phyloP scores from a whole-genome alignment of 208 protist genomes.

The Porcisia hertigi region DNA sequence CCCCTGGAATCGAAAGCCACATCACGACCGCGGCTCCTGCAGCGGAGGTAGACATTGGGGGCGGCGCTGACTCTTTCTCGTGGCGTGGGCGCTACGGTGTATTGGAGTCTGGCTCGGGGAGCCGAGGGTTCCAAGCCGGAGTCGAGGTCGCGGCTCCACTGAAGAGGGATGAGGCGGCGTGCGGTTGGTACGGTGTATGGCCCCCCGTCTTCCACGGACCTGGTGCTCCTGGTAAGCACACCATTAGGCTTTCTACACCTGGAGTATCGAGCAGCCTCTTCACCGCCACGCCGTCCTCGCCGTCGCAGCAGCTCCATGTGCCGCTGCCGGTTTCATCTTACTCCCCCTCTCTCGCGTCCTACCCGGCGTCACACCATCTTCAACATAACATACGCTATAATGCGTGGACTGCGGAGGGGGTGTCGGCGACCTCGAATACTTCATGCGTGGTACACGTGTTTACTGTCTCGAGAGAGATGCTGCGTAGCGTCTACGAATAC shows the following conservation, averaged over 20 bases:
- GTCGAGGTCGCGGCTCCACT: neutral
- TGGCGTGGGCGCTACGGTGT: neutral
- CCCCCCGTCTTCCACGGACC: neutral
- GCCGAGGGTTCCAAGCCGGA: neutral
- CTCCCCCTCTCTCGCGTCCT: slow-evolving; percentile 19
- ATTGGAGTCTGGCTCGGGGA: neutral
- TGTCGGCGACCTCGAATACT: slow-evolving; percentile 27
- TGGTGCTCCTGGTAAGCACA: neutral
- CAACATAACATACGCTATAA: slow-evolving; percentile 30
- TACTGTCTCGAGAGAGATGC: slow-evolving; percentile 30
- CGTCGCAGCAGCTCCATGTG: neutral
- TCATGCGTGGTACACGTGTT: slow-evolving; percentile 36
- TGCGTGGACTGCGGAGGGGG: slow-evolving; percentile 33
- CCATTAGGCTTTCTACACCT: neutral
- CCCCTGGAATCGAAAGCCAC: neutral
- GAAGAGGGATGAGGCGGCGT: neutral
- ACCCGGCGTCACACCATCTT: slow-evolving; percentile 15
- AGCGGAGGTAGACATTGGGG: neutral
- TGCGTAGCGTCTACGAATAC: slow-evolving; percentile 34
- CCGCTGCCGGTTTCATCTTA: slow-evolving; percentile 12
- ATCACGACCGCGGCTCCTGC: neutral
- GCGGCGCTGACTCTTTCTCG: neutral
- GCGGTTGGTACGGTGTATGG: neutral
- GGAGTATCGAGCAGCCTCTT: neutral
- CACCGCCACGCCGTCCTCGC: neutral